These are phyloP conservation scores for Globisporangium nunn DNA, from an alignment of 352 stramenopile genomes.

Conservation along the genomic window DNA sequence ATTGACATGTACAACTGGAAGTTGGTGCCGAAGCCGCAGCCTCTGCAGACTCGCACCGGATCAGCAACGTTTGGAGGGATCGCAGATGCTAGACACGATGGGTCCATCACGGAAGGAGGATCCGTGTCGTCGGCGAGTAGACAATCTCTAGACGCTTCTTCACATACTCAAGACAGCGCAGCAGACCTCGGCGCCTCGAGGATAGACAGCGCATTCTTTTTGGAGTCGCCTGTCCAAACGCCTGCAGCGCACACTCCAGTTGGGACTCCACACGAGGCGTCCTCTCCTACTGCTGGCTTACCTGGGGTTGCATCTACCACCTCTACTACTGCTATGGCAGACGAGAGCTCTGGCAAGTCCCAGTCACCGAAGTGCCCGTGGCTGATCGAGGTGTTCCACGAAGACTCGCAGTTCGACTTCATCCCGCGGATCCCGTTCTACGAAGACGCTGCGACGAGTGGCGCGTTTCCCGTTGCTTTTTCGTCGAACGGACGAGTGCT, in stretches of 20 bases:
- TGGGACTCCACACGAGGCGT: constrained; percentile 1
- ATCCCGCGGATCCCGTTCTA: constrained; percentile 76
- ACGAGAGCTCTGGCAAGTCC: constrained; percentile 3
- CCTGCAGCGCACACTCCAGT: constrained; percentile 1
- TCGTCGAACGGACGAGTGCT: constrained; percentile 70
- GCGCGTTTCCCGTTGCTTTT: constrained; percentile 49
- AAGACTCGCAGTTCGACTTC: constrained; percentile 74
- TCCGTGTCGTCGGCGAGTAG: not conserved
- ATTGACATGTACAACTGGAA: constrained; percentile 87
- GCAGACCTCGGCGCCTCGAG: not conserved
- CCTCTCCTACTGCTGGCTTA: not conserved
- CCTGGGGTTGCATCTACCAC: not conserved
- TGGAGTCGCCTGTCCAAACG: constrained; percentile 1
- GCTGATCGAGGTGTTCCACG: constrained; percentile 58
- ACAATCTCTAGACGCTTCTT: not conserved
- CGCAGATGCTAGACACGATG: not conserved
- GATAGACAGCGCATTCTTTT: constrained; percentile 1
- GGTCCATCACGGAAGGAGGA: not conserved
- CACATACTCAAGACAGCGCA: not conserved
- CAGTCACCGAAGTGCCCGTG: constrained; percentile 37
- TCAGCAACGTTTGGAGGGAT: not conserved
- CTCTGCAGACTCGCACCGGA: not conserved
- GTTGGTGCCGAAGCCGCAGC: constrained; percentile 43
- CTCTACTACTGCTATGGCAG: not conserved
- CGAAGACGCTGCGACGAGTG: constrained; percentile 23